phyloP scores from a whole-genome alignment of 2,329 filamentous ascomycete species.

The Bipolaris oryzae region DNA sequence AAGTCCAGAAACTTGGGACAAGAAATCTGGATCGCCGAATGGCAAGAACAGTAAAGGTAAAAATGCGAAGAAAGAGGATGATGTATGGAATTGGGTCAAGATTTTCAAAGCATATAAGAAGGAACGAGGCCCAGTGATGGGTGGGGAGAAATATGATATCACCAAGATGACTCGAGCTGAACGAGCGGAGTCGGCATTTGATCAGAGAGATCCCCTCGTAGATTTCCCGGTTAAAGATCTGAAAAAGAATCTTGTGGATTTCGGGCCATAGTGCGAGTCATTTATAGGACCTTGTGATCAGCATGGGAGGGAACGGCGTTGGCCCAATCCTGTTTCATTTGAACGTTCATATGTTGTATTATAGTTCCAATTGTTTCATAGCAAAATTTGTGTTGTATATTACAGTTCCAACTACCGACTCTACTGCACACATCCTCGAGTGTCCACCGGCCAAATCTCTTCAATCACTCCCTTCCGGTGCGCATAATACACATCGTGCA shows the following conservation, averaged over 20 bases:
- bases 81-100: slow-evolving; percentile 23
- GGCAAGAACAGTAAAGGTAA: background rate
- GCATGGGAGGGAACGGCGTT: background rate
- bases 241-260: slow-evolving; percentile 13
- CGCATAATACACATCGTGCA: slow-evolving; percentile 60
- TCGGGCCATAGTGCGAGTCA: background rate
- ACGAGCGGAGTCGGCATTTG: slow-evolving; percentile 13
- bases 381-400: background rate
- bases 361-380: background rate
- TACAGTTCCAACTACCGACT: background rate
- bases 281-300: no score
- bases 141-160: slow-evolving; percentile 26
- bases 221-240: slow-evolving; percentile 13
- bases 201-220: slow-evolving; percentile 23
- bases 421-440: slow-evolving; percentile 59
- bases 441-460: slow-evolving; percentile 60
- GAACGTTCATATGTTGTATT: no score
- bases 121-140: background rate
- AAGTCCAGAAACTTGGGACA: background rate
- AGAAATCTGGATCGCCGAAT: background rate
- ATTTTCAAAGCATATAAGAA: slow-evolving; percentile 19
- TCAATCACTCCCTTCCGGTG: slow-evolving; percentile 56
- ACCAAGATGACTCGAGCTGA: slow-evolving; percentile 26
- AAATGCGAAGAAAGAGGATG: slow-evolving; percentile 5
- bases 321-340: background rate